Percentiles rank a stretch among this genome's conserved stretches.
These are phyloP conservation scores for Beauveria varroae DNA, from an alignment of 2,329 filamentous ascomycete species.

Conservation along the genomic window DNA sequence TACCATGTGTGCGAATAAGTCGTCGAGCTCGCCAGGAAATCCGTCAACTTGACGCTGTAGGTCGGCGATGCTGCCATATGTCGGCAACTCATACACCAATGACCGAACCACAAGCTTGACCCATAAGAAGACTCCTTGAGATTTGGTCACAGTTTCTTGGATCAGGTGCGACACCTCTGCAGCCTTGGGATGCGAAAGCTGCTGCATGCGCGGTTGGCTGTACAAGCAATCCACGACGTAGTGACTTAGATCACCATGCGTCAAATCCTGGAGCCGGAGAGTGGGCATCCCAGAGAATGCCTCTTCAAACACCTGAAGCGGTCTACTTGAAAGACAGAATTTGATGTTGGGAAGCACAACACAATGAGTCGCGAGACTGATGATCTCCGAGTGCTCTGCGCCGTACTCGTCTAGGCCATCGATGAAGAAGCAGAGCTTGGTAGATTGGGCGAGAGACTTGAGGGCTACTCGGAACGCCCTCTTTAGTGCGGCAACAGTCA, in stretches of 20 bases:
- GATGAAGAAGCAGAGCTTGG: conserved; percentile 13
- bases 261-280: conserved; percentile 1
- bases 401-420: conserved; percentile 17
- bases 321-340: conserved; percentile 21
- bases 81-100: conserved; percentile 6
- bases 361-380: neutral
- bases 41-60: conserved; percentile 1
- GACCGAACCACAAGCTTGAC: conserved; percentile 15
- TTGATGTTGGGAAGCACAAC: conserved; percentile 15
- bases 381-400: conserved; percentile 5
- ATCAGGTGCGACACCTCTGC: neutral
- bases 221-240: neutral
- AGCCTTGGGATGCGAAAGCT: neutral
- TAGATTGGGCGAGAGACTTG: neutral
- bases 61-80: neutral
- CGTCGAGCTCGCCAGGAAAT: conserved; percentile 9
- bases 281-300: conserved; percentile 8
- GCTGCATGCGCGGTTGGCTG: neutral
- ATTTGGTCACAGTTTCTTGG: neutral
- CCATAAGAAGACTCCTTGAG: conserved; percentile 19
- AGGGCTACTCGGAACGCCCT: neutral
- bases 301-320: conserved; percentile 13
- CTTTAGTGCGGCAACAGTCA: neutral
- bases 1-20: conserved; percentile 10
- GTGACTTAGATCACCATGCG: neutral